Evolutionary conservation across 2,329 filamentous ascomycete genomes (phyloP), one percentile per base, ranked within the genome.

Genomic region (Lecanicillium sp.): DNA sequence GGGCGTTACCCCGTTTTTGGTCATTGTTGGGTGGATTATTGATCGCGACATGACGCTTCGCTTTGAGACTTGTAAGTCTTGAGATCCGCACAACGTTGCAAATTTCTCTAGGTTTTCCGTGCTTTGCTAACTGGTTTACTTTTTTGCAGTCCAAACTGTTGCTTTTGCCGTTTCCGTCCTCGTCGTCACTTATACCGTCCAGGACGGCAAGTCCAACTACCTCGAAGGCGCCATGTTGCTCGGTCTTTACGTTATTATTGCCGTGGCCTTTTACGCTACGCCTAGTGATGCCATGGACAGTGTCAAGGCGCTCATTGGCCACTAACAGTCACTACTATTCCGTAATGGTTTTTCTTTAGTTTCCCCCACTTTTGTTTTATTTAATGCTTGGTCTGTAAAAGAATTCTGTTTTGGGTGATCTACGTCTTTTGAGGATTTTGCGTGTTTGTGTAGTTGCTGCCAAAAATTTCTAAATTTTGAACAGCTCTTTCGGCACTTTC

Each of bases 171-270:
- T 88, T 38, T 83, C 80, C 9, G 81, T 85, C 3, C 61, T 88
- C 30, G 81, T 88, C 22, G 83, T 87, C 25, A 85, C 76, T 41
- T 88, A 78, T 59, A 83, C 75, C 3, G 81, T 89, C 31, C 80
- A 85, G 54, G 85, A 90, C 53, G 85, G 85, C 52, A 85, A 84
- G 59, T 85, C 80, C 12, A 92, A 90, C 59, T 90, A 90, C 50
- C 73, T 90, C 16, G 85, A 90, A 58, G 85, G 85, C 32, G 82
- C 82, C 34, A 83, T 90, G 76, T 53, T 65, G 33, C 52, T 66
- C 41, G 63, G 61, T 35, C 61, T 79, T 13, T 79, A 78, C 52
- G 51, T 70, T 34, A 78, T 79, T 48, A 78, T 79, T 43, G 75
- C 75, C 4, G 57, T 78, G 25, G 74, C 75, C 13, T 78, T 78